Percentiles rank a stretch among this genome's conserved stretches.
phyloP scores from a whole-genome alignment of 2,329 filamentous ascomycete species.

The Aspergillus sp. region DNA sequence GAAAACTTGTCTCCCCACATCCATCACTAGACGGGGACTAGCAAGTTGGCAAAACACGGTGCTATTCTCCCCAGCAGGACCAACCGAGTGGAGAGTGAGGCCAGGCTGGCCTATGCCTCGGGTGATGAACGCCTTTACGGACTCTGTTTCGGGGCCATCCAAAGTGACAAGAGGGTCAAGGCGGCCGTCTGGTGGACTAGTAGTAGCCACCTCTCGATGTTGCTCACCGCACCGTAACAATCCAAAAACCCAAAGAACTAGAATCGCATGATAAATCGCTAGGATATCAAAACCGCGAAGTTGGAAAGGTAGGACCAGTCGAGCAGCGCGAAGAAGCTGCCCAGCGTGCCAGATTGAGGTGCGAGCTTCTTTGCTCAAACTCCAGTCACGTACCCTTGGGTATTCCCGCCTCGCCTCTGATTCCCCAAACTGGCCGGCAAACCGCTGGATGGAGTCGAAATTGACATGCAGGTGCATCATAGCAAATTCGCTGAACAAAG shows the following conservation, averaged over 20 bases:
- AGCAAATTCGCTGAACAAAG: neutral
- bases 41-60: slow-evolving; percentile 1
- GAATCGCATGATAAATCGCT: neutral
- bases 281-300: slow-evolving; percentile 4
- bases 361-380: neutral
- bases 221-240: slow-evolving; percentile 1
- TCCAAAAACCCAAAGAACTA: slow-evolving; percentile 5
- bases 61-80: neutral
- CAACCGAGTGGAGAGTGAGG: neutral
- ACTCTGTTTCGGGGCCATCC: neutral
- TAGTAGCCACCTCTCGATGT: neutral
- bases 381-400: slow-evolving; percentile 3
- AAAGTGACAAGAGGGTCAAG: neutral
- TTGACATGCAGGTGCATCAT: slow-evolving; percentile 4
- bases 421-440: slow-evolving; percentile 8
- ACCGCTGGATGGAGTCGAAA: slow-evolving; percentile 3
- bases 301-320: slow-evolving; percentile 1
- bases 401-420: slow-evolving; percentile 4
- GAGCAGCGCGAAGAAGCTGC: slow-evolving; percentile 3
- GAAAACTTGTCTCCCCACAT: slow-evolving; percentile 2
- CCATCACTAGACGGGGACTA: slow-evolving; percentile 8
- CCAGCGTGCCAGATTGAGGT: slow-evolving; percentile 4
- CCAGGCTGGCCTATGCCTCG: slow-evolving; percentile 1
- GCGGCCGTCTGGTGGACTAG: neutral
- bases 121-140: neutral